phyloP scores from a whole-genome alignment of 1,139 yeast species.

The Hemisphaericaspora xylofermentans region DNA sequence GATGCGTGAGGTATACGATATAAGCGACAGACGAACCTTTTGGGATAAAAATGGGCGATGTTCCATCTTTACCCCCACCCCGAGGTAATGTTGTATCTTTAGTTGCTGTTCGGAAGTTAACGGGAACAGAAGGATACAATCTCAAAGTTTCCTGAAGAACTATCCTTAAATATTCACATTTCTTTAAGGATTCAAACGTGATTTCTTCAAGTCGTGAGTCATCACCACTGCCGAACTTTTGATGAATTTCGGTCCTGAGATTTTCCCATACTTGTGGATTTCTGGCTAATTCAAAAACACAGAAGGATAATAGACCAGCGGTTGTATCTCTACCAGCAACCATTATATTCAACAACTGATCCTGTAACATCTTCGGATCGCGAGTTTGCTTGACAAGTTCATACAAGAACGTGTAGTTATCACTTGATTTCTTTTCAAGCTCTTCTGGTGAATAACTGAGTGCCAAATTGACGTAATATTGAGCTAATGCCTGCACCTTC shows the following conservation, averaged over 20 bases:
- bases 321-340: slow-evolving; percentile 52
- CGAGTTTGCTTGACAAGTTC: slow-evolving; percentile 49
- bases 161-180: slow-evolving; percentile 45
- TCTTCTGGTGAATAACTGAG: slow-evolving; percentile 31
- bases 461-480: slow-evolving; percentile 33
- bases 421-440: slow-evolving; percentile 35
- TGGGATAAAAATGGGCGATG: slow-evolving; percentile 41
- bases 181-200: slow-evolving; percentile 51
- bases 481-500: slow-evolving; percentile 36
- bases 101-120: slow-evolving; percentile 44
- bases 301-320: slow-evolving; percentile 46
- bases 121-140: slow-evolving; percentile 57
- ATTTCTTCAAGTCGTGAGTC: slow-evolving; percentile 26
- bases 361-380: slow-evolving; percentile 42
- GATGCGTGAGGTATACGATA: slow-evolving; percentile 46
- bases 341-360: slow-evolving; percentile 46
- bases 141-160: slow-evolving; percentile 53
- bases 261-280: slow-evolving; percentile 36
- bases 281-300: slow-evolving; percentile 42
- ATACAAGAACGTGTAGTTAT: slow-evolving; percentile 45
- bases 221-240: slow-evolving; percentile 35
- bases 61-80: slow-evolving; percentile 49
- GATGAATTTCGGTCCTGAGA: slow-evolving; percentile 33
- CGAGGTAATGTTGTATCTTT: slow-evolving; percentile 47
- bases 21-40: slow-evolving; percentile 49